Conservation (phyloP, 2,329 filamentous ascomycete genomes). For the Botrytis galanthina region DNA sequence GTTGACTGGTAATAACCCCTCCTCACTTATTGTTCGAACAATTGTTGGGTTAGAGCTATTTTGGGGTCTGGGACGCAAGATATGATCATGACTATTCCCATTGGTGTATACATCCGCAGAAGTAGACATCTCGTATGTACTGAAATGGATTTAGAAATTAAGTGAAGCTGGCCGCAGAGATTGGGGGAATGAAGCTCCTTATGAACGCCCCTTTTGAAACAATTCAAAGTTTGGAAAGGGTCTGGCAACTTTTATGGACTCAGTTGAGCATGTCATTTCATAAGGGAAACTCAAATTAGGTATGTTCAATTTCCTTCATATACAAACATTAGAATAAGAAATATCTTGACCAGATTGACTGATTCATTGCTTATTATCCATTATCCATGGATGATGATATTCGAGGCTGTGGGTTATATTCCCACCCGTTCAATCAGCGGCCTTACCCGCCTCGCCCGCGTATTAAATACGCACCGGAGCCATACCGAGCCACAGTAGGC, state of each 20-base stretch:
- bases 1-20: constrained; percentile 27
- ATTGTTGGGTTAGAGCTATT: constrained; percentile 34
- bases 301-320: neutral
- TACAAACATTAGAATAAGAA: neutral
- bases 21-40: constrained; percentile 31
- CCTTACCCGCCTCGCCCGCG: neutral
- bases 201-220: constrained; percentile 19
- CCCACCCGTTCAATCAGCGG: neutral
- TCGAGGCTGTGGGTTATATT: constrained; percentile 3
- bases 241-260: neutral
- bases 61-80: constrained; percentile 36
- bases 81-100: constrained; percentile 35
- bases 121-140: constrained; percentile 34
- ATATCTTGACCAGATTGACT: neutral
- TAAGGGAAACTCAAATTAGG: neutral
- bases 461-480: neutral
- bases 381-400: constrained; percentile 1
- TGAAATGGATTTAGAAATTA: neutral
- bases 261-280: constrained; percentile 13
- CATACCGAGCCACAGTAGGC: neutral
- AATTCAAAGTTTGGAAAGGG: neutral
- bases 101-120: constrained; percentile 33
- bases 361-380: constrained; percentile 7
- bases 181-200: constrained; percentile 8
- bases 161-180: constrained; percentile 2